These are phyloP conservation scores for Rhynchospora tenuis DNA, from an alignment of 176 grass and related monocot species.

Conservation along the genomic window DNA sequence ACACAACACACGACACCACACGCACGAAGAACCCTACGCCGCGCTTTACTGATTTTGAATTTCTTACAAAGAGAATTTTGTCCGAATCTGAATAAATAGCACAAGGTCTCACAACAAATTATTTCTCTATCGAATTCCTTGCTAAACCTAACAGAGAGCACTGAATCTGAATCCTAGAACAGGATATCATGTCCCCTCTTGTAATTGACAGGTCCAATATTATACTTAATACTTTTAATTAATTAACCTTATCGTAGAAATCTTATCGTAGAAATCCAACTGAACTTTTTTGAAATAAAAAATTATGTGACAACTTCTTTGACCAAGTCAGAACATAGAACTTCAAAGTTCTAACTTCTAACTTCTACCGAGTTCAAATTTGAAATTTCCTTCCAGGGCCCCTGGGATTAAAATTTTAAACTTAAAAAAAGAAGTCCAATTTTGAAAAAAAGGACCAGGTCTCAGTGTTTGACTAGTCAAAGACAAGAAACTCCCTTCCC, in stretches of 20 bases:
- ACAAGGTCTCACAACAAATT: too few species aligned
- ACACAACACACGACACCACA: too few species aligned
- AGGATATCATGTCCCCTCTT: not conserved
- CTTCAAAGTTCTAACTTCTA: too few species aligned
- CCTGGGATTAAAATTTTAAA: not conserved
- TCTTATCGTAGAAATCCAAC: not conserved
- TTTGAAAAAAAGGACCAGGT: not conserved
- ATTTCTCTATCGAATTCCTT: too few species aligned
- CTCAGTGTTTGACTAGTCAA: constrained; percentile 1
- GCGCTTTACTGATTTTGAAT: too few species aligned
- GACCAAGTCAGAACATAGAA: not conserved
- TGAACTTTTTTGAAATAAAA: not conserved
- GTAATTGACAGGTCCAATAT: not conserved
- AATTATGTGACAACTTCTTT: not conserved
- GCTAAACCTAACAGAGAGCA: too few species aligned
- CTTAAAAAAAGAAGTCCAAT: not conserved
- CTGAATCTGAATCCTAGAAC: too few species aligned
- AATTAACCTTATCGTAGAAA: not conserved
- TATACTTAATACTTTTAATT: not conserved
- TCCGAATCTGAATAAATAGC: too few species aligned
- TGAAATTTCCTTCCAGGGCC: not conserved
- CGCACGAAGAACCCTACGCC: too few species aligned
- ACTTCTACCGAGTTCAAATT: too few species aligned
- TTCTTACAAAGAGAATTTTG: too few species aligned
- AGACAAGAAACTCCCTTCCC: not conserved